Conservation (phyloP, 2,329 filamentous ascomycete genomes). For the Lasiodiplodia sp. region DNA sequence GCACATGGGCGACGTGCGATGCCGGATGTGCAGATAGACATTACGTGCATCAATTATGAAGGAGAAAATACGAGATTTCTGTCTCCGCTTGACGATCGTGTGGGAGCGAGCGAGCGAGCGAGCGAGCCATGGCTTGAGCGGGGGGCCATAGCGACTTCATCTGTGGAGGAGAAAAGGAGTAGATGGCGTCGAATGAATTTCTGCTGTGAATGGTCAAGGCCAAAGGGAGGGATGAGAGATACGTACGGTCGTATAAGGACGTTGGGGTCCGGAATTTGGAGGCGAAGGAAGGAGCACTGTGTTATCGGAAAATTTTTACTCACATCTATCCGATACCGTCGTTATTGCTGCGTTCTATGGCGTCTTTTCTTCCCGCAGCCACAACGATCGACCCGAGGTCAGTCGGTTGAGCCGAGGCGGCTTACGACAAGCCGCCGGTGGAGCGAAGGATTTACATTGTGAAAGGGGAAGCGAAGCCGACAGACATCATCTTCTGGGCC, state of each 20-base stretch:
- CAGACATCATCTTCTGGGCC: not conserved
- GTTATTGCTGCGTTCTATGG: not conserved
- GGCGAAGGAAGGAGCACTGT: not conserved
- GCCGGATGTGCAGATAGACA: not conserved
- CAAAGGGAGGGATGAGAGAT: not conserved
- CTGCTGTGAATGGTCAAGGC: not conserved
- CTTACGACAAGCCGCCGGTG: not conserved
- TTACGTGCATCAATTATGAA: conserved; percentile 7
- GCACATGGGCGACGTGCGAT: not conserved
- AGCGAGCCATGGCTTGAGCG: too few species aligned
- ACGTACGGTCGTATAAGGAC: not conserved
- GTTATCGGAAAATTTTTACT: not conserved
- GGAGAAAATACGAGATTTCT: not conserved
- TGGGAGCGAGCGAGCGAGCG: not conserved
- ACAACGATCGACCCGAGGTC: not conserved
- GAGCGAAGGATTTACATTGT: not conserved
- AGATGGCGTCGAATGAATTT: not conserved
- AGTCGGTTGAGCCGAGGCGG: not conserved
- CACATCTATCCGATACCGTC: not conserved
- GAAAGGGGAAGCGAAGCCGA: not conserved
- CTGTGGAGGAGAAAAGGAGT: not conserved
- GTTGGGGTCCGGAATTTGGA: not conserved
- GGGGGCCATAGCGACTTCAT: not conserved
- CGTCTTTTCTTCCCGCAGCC: not conserved
- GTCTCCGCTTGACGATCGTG: not conserved